These are phyloP conservation scores for Dactylis glomerata DNA, from an alignment of 176 grass and related monocot genomes.

Conservation along the genomic window DNA sequence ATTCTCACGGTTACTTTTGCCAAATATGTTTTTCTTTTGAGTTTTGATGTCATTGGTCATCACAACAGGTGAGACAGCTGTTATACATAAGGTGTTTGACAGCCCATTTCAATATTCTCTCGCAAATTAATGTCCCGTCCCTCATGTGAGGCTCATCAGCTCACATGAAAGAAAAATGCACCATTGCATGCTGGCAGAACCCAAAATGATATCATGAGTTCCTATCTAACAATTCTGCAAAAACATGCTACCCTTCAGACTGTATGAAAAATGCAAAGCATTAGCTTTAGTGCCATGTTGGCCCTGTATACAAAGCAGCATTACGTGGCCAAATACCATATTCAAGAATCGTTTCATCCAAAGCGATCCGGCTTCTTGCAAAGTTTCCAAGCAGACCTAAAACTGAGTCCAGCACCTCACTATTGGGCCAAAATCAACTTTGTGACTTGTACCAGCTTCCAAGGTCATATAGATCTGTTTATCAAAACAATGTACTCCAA, in stretches of 20 bases:
- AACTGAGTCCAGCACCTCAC: not conserved
- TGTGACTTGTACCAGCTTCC: not conserved
- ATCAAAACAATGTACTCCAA: not conserved
- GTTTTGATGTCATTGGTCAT: not conserved
- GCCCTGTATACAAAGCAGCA: not conserved
- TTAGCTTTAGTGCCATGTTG: not conserved
- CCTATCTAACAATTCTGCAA: not conserved
- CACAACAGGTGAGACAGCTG: not conserved
- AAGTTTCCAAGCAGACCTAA: not conserved
- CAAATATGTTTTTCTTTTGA: not conserved
- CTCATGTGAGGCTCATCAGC: not conserved
- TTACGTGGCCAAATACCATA: not conserved
- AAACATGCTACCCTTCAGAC: not conserved
- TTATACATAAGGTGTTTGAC: not conserved
- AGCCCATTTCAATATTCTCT: not conserved
- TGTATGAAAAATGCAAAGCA: not conserved
- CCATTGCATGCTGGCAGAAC: not conserved
- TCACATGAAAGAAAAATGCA: constrained; percentile 9
- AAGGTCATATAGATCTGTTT: not conserved
- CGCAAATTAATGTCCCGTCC: not conserved
- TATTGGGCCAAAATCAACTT: constrained; percentile 4
- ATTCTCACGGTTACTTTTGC: not conserved
- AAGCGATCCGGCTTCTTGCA: constrained; percentile 3
- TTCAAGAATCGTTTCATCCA: not conserved
- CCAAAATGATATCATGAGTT: constrained; percentile 18